Percentiles rank a stretch among this genome's conserved stretches.
Evolutionary conservation across 2,329 filamentous ascomycete species (phyloP).

Genomic region (Lachnellula subtilissima): DNA sequence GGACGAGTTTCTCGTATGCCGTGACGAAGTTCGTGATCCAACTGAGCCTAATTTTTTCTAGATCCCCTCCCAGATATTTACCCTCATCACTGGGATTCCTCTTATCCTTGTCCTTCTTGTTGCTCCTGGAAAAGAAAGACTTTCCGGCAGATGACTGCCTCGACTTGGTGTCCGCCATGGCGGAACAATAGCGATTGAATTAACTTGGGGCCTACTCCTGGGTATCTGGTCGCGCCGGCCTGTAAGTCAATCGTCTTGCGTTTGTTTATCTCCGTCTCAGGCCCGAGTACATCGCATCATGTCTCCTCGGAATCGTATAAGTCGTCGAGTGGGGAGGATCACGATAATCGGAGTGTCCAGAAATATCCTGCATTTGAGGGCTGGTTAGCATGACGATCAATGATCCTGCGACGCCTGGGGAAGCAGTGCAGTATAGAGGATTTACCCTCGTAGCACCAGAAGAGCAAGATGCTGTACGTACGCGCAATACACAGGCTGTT

Average conservation of each 20-base stretch:
- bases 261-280: slow-evolving; percentile 27
- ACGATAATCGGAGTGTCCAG: slow-evolving; percentile 6
- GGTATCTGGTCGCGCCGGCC: slow-evolving; percentile 21
- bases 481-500: slow-evolving; percentile 8
- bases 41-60: slow-evolving; percentile 57
- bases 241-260: slow-evolving; percentile 13
- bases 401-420: slow-evolving; percentile 20
- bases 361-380: slow-evolving; percentile 14
- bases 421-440: slow-evolving; percentile 3
- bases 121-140: slow-evolving; percentile 86
- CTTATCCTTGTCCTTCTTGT: slow-evolving; percentile 61
- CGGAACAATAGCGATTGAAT: slow-evolving; percentile 23
- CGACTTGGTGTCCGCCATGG: slow-evolving; percentile 65
- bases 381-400: slow-evolving; percentile 22
- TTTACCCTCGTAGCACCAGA: slow-evolving; percentile 4
- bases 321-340: slow-evolving; percentile 3
- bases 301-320: slow-evolving; percentile 17
- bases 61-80: slow-evolving; percentile 48
- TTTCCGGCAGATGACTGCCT: slow-evolving; percentile 72
- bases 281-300: slow-evolving; percentile 25
- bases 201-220: slow-evolving; percentile 11
- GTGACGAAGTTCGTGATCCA: slow-evolving; percentile 61
- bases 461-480: slow-evolving; percentile 7
- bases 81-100: slow-evolving; percentile 57
- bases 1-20: slow-evolving; percentile 70